A percentile compares a stretch with the other conserved stretches of the same genome.
phyloP scores from a whole-genome alignment of 129 eudicot genomes.

The Helianthus tuberosus region DNA sequence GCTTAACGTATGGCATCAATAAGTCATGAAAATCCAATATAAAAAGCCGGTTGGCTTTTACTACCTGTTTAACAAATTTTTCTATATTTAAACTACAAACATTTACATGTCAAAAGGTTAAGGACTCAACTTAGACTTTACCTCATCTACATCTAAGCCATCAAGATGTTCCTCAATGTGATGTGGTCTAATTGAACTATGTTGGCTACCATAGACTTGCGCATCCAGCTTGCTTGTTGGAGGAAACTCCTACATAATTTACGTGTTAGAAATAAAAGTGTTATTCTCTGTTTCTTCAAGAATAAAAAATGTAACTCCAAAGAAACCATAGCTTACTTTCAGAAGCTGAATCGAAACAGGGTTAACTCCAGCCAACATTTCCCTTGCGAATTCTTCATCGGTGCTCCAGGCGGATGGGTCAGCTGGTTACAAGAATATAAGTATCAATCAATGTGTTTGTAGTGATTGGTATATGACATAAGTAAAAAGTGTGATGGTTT shows the following conservation, averaged over 20 bases:
- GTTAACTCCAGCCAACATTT: conserved; percentile 63
- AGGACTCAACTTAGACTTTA: conserved; percentile 1
- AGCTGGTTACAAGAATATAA: conserved; percentile 25
- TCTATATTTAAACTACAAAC: neutral
- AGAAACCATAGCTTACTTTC: conserved; percentile 26
- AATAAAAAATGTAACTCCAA: neutral
- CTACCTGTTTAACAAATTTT: conserved; percentile 27
- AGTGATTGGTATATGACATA: neutral
- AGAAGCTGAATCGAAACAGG: conserved; percentile 53
- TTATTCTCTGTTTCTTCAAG: conserved; percentile 3
- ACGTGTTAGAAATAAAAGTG: neutral
- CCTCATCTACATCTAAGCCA: conserved; percentile 49
- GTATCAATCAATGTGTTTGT: too few relatives aligned
- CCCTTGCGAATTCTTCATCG: conserved; percentile 67
- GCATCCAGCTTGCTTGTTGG: conserved; percentile 51
- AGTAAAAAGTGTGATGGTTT: neutral
- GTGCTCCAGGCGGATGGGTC: conserved; percentile 58
- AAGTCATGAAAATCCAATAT: conserved; percentile 51
- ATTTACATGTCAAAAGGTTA: neutral
- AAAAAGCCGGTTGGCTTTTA: conserved; percentile 37
- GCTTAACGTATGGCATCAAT: conserved; percentile 46
- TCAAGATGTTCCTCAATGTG: conserved; percentile 36
- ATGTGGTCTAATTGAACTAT: conserved; percentile 39
- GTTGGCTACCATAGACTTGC: conserved; percentile 42
- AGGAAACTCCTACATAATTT: conserved; percentile 48